Evolutionary conservation across 176 grass and related monocot genomes (phyloP).

Genomic region (Bothriochloa decipiens): DNA sequence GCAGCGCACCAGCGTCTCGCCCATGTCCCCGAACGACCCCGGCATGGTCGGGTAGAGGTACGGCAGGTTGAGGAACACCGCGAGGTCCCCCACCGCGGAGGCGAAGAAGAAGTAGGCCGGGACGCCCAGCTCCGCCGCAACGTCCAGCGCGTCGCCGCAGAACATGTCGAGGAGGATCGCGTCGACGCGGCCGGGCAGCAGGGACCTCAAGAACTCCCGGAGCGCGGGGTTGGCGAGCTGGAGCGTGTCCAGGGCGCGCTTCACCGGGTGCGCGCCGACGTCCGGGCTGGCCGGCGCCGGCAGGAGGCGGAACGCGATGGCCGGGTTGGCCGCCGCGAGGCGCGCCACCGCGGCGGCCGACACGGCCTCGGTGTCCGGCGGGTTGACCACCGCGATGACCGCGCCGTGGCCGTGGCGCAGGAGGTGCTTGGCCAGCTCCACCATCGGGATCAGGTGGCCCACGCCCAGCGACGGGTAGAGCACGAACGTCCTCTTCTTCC

Average conservation of each 20-base stretch:
- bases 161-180: slow-evolving; percentile 73
- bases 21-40: slow-evolving; percentile 50
- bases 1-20: slow-evolving; percentile 16
- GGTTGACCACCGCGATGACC: slow-evolving; percentile 46
- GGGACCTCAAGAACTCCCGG: background rate
- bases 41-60: slow-evolving; percentile 18
- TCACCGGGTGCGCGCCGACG: slow-evolving; percentile 1
- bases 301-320: slow-evolving; percentile 45
- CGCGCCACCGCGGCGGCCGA: slow-evolving; percentile 29
- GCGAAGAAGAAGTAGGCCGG: slow-evolving; percentile 57
- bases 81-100: slow-evolving; percentile 42
- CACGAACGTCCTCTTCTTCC: slow-evolving; percentile 45
- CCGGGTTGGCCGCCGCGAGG: slow-evolving; percentile 44
- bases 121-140: slow-evolving; percentile 49
- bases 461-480: slow-evolving; percentile 61
- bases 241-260: slow-evolving; percentile 37
- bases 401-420: slow-evolving; percentile 39
- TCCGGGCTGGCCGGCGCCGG: slow-evolving; percentile 38
- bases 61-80: slow-evolving; percentile 45
- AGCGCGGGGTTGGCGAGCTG: slow-evolving; percentile 38
- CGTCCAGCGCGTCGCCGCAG: slow-evolving; percentile 56
- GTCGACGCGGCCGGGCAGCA: background rate
- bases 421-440: slow-evolving; percentile 67
- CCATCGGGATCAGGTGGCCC: slow-evolving; percentile 61
- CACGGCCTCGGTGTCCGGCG: slow-evolving; percentile 34